These are phyloP conservation scores for Fagus crenata DNA, from an alignment of 306 rosid species.

Conservation along the genomic window DNA sequence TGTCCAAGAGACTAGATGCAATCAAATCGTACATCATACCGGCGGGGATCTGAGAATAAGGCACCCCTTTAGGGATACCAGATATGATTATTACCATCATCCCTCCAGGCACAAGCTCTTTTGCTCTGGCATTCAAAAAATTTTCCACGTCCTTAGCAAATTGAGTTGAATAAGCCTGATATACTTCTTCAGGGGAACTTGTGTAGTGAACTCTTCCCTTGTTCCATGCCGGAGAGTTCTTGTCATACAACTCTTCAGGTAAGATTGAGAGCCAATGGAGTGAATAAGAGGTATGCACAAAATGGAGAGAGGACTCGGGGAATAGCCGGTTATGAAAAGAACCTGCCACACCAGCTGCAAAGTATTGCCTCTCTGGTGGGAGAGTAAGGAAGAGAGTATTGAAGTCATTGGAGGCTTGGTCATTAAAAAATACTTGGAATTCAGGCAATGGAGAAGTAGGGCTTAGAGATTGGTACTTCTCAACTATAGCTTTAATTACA, in stretches of 20 bases:
- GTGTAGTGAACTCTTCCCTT: constrained; percentile 48
- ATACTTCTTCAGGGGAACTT: constrained; percentile 36
- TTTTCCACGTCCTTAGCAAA: constrained; percentile 28
- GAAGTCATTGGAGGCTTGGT: constrained; percentile 43
- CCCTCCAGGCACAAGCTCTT: constrained; percentile 47
- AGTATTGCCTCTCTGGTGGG: constrained; percentile 34
- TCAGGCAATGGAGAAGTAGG: constrained; percentile 7
- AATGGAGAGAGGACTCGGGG: constrained; percentile 43
- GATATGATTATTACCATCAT: constrained; percentile 41
- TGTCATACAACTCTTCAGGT: constrained; percentile 32
- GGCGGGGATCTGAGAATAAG: constrained; percentile 10
- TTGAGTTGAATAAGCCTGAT: constrained; percentile 35
- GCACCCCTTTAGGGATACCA: constrained; percentile 33
- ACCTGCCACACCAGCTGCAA: constrained; percentile 43
- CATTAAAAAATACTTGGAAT: constrained; percentile 48
- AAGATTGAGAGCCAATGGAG: constrained; percentile 42
- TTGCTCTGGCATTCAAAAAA: constrained; percentile 47
- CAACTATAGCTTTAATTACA: constrained; percentile 34
- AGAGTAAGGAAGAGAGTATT: constrained; percentile 42
- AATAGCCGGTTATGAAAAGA: constrained; percentile 41
- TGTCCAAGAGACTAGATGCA: constrained; percentile 39
- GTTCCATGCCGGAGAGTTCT: constrained; percentile 35
- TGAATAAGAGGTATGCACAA: constrained; percentile 25
- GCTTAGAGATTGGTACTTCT: constrained; percentile 28
- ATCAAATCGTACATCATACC: constrained; percentile 34